These are phyloP conservation scores for Gossypium laxum DNA, from an alignment of 441 rosid species.

Conservation along the genomic window DNA sequence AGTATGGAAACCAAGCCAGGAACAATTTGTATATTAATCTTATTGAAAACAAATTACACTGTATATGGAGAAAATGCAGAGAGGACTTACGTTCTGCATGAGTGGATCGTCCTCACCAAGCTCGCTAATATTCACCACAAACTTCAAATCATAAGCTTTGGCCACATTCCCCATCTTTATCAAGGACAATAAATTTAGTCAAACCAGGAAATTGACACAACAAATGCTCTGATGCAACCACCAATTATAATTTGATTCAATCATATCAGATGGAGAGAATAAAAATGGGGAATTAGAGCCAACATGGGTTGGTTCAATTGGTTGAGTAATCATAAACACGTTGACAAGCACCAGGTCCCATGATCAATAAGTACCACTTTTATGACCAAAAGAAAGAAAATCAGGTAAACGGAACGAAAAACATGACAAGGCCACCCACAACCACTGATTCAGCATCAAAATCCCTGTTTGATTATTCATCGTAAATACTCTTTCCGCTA, in stretches of 20 bases:
- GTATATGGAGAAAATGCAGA: background rate
- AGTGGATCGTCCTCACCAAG: slow-evolving; percentile 62
- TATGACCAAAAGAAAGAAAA: background rate
- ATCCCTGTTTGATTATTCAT: background rate
- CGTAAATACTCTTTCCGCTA: too few relatives aligned
- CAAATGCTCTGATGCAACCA: background rate
- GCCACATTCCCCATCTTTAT: slow-evolving; percentile 57
- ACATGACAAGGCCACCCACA: background rate
- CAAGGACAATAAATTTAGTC: slow-evolving; percentile 19
- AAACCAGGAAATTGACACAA: background rate
- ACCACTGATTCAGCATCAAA: background rate
- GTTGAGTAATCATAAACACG: too few relatives aligned
- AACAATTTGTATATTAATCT: background rate
- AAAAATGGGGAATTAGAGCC: background rate
- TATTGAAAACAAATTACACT: background rate
- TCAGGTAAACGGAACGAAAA: background rate
- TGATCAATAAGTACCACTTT: too few relatives aligned
- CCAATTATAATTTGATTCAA: too few relatives aligned
- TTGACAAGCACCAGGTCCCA: too few relatives aligned
- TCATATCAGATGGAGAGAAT: background rate
- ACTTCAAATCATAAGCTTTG: slow-evolving; percentile 35
- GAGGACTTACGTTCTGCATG: slow-evolving; percentile 41
- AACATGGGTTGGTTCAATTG: too few relatives aligned
- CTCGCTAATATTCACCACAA: slow-evolving; percentile 52
- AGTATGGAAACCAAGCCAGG: slow-evolving; percentile 10